These are phyloP conservation scores for Sporothrix dimorphospora DNA, from an alignment of 2,329 filamentous ascomycete species.

Conservation along the genomic window DNA sequence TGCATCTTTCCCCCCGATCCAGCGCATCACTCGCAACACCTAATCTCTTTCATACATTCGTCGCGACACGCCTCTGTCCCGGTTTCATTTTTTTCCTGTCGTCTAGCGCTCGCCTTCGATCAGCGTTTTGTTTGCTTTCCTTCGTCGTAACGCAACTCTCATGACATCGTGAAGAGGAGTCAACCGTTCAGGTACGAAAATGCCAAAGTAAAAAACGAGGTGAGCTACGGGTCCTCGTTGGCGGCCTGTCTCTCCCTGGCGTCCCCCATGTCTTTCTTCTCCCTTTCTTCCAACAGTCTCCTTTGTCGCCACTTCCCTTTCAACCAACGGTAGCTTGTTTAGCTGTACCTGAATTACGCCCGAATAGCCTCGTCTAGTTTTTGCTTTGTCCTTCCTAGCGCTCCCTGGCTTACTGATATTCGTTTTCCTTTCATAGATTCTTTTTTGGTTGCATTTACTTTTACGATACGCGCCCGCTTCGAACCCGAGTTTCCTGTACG, in stretches of 20 bases:
- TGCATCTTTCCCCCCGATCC: background rate
- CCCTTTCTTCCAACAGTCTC: constrained; percentile 13
- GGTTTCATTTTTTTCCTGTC: background rate
- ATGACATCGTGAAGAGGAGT: constrained; percentile 17
- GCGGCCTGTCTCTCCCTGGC: constrained; percentile 15
- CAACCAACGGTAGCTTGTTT: background rate
- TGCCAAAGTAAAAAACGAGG: background rate
- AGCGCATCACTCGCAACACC: constrained; percentile 5
- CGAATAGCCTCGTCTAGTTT: constrained; percentile 23
- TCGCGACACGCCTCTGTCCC: background rate
- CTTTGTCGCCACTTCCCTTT: constrained; percentile 7
- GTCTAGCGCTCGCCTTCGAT: background rate
- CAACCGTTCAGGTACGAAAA: constrained; percentile 13
- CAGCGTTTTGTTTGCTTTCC: background rate
- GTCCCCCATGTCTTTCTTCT: constrained; percentile 18
- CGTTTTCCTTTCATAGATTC: background rate
- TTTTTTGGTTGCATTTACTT: background rate
- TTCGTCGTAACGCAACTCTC: background rate
- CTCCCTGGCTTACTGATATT: constrained; percentile 27
- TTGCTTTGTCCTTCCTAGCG: constrained; percentile 7
- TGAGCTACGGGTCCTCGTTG: background rate
- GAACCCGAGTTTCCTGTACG: background rate
- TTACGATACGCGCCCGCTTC: background rate
- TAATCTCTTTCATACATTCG: background rate
- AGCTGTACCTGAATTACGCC: constrained; percentile 7